Evolutionary conservation across 2,329 filamentous ascomycete genomes (phyloP).

Genomic region (Raffaelea ambrosiae): DNA sequence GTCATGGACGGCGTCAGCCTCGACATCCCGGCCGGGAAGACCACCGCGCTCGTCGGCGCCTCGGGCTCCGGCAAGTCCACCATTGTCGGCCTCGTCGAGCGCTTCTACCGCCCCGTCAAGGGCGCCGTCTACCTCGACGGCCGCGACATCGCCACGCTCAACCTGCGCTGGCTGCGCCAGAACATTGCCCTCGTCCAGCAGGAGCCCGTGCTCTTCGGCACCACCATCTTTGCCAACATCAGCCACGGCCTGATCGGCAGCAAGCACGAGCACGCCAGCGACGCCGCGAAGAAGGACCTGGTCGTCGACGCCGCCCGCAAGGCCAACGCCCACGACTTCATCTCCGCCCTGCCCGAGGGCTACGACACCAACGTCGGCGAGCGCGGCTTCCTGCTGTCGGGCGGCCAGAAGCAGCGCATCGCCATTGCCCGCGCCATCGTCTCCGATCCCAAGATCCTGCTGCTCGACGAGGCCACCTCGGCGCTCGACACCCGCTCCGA

Average conservation of each 20-base stretch:
- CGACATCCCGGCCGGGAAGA: slow-evolving; percentile 77
- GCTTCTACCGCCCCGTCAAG: slow-evolving; percentile 85
- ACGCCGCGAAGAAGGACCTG: slow-evolving; percentile 60
- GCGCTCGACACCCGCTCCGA: slow-evolving; percentile 92
- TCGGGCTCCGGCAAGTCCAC: slow-evolving; percentile 94
- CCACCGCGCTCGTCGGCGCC: slow-evolving; percentile 85
- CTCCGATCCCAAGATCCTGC: slow-evolving; percentile 81
- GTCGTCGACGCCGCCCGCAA: slow-evolving; percentile 77
- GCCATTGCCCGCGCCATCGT: slow-evolving; percentile 88
- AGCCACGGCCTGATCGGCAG: slow-evolving; percentile 85
- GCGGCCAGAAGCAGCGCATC: slow-evolving; percentile 94
- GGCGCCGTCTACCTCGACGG: slow-evolving; percentile 77
- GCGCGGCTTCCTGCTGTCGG: slow-evolving; percentile 82
- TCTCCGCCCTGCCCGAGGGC: slow-evolving; percentile 70
- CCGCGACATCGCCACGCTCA: slow-evolving; percentile 69
- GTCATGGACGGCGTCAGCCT: slow-evolving; percentile 82
- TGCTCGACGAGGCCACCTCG: slow-evolving; percentile 92
- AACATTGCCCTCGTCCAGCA: slow-evolving; percentile 91
- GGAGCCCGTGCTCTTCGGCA: slow-evolving; percentile 84
- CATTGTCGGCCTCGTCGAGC: slow-evolving; percentile 84
- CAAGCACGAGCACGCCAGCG: slow-evolving; percentile 56
- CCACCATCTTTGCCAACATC: slow-evolving; percentile 85
- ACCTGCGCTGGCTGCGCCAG: slow-evolving; percentile 83
- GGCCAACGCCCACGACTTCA: slow-evolving; percentile 92
- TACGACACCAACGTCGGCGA: slow-evolving; percentile 96